Evolutionary conservation across 768 basidiomycete species (phyloP).

Genomic region (Russula dissimulans): DNA sequence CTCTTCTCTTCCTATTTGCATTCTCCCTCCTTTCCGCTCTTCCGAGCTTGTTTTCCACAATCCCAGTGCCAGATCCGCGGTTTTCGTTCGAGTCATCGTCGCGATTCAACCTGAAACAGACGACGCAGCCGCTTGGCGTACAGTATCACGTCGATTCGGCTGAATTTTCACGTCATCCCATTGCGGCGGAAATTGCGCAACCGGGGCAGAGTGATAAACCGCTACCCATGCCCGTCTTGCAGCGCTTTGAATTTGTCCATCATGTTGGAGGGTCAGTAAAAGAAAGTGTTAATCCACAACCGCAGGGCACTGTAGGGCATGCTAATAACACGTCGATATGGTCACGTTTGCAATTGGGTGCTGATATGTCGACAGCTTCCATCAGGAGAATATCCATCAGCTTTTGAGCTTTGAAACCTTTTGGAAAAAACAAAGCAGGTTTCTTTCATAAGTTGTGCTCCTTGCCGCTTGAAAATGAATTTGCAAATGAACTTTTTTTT

Average conservation of each 20-base stretch:
- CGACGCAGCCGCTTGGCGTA: slow-evolving; percentile 61
- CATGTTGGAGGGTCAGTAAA: no score
- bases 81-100: slow-evolving; percentile 59
- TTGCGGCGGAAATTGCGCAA: slow-evolving; percentile 60
- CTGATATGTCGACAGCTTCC: no score
- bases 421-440: no score
- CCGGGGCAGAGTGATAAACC: slow-evolving; percentile 22
- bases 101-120: slow-evolving; percentile 60
- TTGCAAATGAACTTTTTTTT: no score
- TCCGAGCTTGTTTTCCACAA: slow-evolving; percentile 61
- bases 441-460: no score
- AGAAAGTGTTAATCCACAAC: no score
- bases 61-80: slow-evolving; percentile 65
- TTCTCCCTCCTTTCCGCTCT: slow-evolving; percentile 80
- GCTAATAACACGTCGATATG: no score
- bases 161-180: slow-evolving; percentile 73
- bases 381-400: no score
- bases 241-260: slow-evolving; percentile 50
- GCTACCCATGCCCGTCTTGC: slow-evolving; percentile 27
- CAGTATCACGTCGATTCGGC: slow-evolving; percentile 76
- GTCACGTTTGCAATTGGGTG: no score
- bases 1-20: slow-evolving; percentile 71
- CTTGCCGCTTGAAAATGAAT: no score
- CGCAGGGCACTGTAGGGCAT: no score
- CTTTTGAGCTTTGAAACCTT: no score